Percentiles rank a stretch among this genome's conserved stretches.
Evolutionary conservation across 129 eudicot species (phyloP).

Genomic region (Dittrichia graveolens): DNA sequence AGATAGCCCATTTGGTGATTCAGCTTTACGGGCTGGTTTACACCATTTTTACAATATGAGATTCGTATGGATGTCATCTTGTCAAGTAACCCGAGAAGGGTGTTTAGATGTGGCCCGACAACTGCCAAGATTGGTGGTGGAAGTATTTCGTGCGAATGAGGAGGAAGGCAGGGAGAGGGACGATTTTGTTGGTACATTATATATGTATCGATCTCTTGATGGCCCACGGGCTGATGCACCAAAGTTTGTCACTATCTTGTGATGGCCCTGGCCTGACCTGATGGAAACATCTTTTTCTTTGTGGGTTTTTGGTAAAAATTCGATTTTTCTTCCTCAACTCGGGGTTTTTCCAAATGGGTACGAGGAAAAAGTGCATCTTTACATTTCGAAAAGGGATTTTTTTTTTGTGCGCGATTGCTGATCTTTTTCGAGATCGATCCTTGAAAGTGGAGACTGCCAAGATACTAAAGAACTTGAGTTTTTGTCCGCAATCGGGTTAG

Average conservation of each 20-base stretch:
- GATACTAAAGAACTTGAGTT: not conserved
- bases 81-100: conserved; percentile 52
- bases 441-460: conserved; percentile 2
- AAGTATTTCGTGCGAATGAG: conserved; percentile 45
- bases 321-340: not conserved
- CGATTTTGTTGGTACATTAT: conserved; percentile 52
- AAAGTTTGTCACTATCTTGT: conserved; percentile 50
- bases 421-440: not conserved
- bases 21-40: conserved; percentile 53
- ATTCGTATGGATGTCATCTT: conserved; percentile 68
- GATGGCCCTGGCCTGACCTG: not conserved
- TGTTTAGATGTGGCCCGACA: conserved; percentile 48
- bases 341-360: no score
- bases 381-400: no score
- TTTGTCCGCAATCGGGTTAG: not conserved
- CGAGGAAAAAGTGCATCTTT: no score
- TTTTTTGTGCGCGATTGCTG: not conserved
- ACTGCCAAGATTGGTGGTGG: conserved; percentile 57
- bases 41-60: conserved; percentile 67
- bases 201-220: conserved; percentile 61
- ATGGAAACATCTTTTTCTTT: not conserved
- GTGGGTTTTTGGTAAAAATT: conserved; percentile 4
- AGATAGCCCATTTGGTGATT: conserved; percentile 75
- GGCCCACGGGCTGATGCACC: conserved; percentile 62
- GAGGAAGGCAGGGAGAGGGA: conserved; percentile 25